These are phyloP conservation scores for Boletus tylopilopsis DNA, from an alignment of 768 basidiomycete species.

Conservation along the genomic window DNA sequence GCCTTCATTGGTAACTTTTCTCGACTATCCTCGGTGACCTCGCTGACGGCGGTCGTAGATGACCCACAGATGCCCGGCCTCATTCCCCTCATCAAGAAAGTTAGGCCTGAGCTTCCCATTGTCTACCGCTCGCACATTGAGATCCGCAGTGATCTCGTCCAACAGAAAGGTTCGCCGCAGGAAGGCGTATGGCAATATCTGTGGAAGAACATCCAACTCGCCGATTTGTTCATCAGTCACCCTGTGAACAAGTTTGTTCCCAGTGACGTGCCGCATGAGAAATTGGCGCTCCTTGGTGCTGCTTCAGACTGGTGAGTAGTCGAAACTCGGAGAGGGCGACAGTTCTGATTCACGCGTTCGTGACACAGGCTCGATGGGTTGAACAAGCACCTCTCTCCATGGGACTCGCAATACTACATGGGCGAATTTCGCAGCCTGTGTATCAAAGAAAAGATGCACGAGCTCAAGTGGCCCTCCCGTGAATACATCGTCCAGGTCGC, in stretches of 20 bases:
- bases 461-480: conserved; percentile 73
- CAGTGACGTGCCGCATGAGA: conserved; percentile 70
- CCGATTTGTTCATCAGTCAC: conserved; percentile 92
- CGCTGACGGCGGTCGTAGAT: conserved; percentile 40
- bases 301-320: conserved; percentile 75
- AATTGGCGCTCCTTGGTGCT: conserved; percentile 71
- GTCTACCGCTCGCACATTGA: conserved; percentile 96
- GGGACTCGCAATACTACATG: conserved; percentile 89
- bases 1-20: conserved; percentile 72
- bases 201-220: conserved; percentile 86
- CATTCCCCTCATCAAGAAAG: conserved; percentile 87
- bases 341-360: background rate
- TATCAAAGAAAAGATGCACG: conserved; percentile 74
- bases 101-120: conserved; percentile 81
- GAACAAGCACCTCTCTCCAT: conserved; percentile 80
- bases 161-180: conserved; percentile 77
- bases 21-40: background rate
- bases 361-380: conserved; percentile 78
- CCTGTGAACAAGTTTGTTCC: conserved; percentile 95
- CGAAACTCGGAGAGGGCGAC: conserved; percentile 13
- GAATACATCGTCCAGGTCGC: conserved; percentile 90
- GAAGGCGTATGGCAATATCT: conserved; percentile 94
- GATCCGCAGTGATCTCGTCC: conserved; percentile 83
- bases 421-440: conserved; percentile 80
- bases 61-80: conserved; percentile 94